Conservation (phyloP, 495 filamentous ascomycete species). For the Talaromyces liani region DNA sequence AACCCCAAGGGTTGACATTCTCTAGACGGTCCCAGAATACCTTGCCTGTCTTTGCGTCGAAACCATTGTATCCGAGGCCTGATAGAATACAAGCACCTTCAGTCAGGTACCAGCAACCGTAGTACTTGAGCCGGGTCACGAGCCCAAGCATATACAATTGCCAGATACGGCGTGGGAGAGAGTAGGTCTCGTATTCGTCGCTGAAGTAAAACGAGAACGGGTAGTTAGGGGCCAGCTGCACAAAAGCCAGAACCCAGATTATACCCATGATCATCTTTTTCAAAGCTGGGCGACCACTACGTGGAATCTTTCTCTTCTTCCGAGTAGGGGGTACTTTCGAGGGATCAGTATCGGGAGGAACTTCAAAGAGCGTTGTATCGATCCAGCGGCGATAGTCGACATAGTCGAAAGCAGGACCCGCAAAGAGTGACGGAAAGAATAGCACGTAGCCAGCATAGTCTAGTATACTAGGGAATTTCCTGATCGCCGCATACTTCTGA, state of each 20-base stretch:
- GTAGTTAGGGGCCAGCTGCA: constrained; percentile 66
- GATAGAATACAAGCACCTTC: constrained; percentile 93
- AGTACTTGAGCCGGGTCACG: constrained; percentile 81
- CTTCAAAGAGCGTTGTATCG: constrained; percentile 87
- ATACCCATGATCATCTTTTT: constrained; percentile 66
- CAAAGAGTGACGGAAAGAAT: constrained; percentile 87
- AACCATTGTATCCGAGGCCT: constrained; percentile 88
- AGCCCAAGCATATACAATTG: constrained; percentile 77
- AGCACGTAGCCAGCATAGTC: constrained; percentile 86
- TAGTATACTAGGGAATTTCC: constrained; percentile 60
- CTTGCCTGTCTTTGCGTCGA: constrained; percentile 73
- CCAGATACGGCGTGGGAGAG: constrained; percentile 64
- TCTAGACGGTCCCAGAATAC: constrained; percentile 83
- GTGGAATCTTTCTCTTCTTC: constrained; percentile 90
- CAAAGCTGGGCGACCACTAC: constrained; percentile 78
- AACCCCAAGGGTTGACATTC: constrained; percentile 74
- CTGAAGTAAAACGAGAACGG: constrained; percentile 51
- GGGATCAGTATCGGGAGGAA: constrained; percentile 70
- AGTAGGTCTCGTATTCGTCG: constrained; percentile 54
- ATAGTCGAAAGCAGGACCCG: constrained; percentile 88
- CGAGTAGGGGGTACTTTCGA: constrained; percentile 74
- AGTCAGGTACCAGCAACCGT: constrained; percentile 87
- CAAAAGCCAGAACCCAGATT: constrained; percentile 70
- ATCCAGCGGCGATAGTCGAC: constrained; percentile 89
- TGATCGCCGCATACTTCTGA: constrained; percentile 76